Evolutionary conservation across 805 yeast species (phyloP).

Genomic region (Ogataea populi-albae): DNA sequence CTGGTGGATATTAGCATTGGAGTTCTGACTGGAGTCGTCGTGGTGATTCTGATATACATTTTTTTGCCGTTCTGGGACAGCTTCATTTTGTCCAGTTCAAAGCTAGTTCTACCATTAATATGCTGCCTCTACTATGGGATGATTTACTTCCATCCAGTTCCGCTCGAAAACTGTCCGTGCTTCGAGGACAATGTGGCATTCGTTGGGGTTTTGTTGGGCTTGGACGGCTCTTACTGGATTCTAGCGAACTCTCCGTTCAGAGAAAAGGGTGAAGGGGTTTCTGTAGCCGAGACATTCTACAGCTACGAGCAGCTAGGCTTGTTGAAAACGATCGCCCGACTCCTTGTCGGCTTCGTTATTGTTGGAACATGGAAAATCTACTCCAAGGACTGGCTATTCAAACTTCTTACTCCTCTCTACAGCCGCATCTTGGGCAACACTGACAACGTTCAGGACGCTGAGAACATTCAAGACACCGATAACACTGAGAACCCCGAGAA

Average conservation of each 20-base stretch:
- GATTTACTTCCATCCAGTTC: slow-evolving; percentile 72
- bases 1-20: slow-evolving; percentile 74
- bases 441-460: slow-evolving; percentile 1
- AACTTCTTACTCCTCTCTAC: slow-evolving; percentile 59
- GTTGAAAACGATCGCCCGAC: slow-evolving; percentile 41
- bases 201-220: slow-evolving; percentile 79
- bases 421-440: slow-evolving; percentile 4
- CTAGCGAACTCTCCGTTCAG: slow-evolving; percentile 24
- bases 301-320: slow-evolving; percentile 42
- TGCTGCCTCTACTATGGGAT: slow-evolving; percentile 43
- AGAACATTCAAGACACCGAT: neutral
- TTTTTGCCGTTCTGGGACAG: slow-evolving; percentile 46
- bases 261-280: slow-evolving; percentile 4
- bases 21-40: slow-evolving; percentile 52
- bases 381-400: slow-evolving; percentile 64
- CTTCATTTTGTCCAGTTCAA: slow-evolving; percentile 32
- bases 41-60: slow-evolving; percentile 46
- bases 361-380: slow-evolving; percentile 73
- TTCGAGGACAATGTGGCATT: slow-evolving; percentile 94
- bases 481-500: slow-evolving; percentile 14
- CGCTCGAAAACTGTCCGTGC: slow-evolving; percentile 94
- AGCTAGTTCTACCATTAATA: slow-evolving; percentile 37
- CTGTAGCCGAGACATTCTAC: slow-evolving; percentile 39
- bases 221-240: slow-evolving; percentile 61
- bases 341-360: slow-evolving; percentile 56